phyloP scores from a whole-genome alignment of 768 basidiomycete species.

The Hygrophorus pudorinus region DNA sequence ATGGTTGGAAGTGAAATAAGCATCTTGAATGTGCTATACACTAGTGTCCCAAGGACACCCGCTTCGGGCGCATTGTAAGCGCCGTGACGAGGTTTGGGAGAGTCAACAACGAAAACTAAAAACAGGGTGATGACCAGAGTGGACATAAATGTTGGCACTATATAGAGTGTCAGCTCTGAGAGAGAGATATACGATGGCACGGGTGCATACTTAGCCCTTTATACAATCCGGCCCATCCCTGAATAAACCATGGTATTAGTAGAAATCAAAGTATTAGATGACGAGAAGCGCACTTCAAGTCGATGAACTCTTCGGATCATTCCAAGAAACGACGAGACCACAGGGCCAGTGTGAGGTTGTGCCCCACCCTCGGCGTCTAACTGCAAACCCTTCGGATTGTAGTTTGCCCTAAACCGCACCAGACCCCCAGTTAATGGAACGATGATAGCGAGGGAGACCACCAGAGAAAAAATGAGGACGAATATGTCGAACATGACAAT shows the following conservation, averaged over 20 bases:
- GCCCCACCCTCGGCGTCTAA: constrained; percentile 69
- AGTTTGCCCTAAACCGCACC: constrained; percentile 74
- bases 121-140: constrained; percentile 49
- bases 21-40: constrained; percentile 58
- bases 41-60: constrained; percentile 49
- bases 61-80: constrained; percentile 54
- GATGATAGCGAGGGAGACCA: constrained; percentile 43
- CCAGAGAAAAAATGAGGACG: constrained; percentile 35
- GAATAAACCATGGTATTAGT: background rate
- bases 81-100: constrained; percentile 50
- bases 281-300: constrained; percentile 48
- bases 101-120: constrained; percentile 48
- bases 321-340: constrained; percentile 64
- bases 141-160: constrained; percentile 36
- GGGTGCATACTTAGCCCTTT: constrained; percentile 55
- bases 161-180: constrained; percentile 2
- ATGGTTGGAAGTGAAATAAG: constrained; percentile 57
- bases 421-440: constrained; percentile 60
- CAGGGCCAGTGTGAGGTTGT: constrained; percentile 68
- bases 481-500: constrained; percentile 26
- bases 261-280: background rate
- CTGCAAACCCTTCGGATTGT: constrained; percentile 77
- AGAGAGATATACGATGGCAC: background rate
- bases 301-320: constrained; percentile 65
- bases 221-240: constrained; percentile 67